Conservation (phyloP, 1,284 basidiomycete genomes). For the Entoloma clypeatum region DNA sequence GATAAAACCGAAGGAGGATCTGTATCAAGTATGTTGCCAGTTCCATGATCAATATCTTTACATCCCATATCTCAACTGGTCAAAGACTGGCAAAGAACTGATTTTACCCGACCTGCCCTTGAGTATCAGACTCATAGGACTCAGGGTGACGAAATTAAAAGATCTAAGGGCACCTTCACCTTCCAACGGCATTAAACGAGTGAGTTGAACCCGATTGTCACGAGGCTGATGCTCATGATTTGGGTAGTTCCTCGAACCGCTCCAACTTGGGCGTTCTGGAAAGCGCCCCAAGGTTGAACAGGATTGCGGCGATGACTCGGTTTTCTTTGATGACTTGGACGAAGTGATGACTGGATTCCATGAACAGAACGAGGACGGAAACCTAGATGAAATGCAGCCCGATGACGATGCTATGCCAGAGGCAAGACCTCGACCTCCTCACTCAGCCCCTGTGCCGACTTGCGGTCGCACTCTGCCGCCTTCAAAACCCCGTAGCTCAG, state of each 20-base stretch:
- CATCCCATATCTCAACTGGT: conserved; percentile 12
- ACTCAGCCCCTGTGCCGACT: neutral
- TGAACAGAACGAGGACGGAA: conserved; percentile 44
- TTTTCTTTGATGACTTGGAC: conserved; percentile 22
- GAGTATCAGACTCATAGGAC: conserved; percentile 74
- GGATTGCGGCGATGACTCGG: conserved; percentile 13
- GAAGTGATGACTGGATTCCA: conserved; percentile 54
- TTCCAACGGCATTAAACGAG: conserved; percentile 57
- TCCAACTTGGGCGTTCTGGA: conserved; percentile 28
- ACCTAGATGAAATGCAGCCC: conserved; percentile 22
- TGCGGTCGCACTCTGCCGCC: no score
- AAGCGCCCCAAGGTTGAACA: conserved; percentile 37
- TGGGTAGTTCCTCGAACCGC: conserved; percentile 53
- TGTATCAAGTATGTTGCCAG: conserved; percentile 68
- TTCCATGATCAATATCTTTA: conserved; percentile 1
- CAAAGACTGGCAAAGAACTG: conserved; percentile 77
- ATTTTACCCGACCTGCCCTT: conserved; percentile 76
- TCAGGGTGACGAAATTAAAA: conserved; percentile 81
- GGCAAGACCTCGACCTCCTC: neutral
- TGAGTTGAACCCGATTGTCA: conserved; percentile 29
- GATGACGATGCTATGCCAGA: conserved; percentile 13
- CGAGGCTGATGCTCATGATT: neutral
- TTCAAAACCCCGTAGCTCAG: no score
- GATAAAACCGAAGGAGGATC: conserved; percentile 75
- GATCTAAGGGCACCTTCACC: conserved; percentile 57